phyloP scores from a whole-genome alignment of 176 grass and related monocot species.

The Carex scoparia region DNA sequence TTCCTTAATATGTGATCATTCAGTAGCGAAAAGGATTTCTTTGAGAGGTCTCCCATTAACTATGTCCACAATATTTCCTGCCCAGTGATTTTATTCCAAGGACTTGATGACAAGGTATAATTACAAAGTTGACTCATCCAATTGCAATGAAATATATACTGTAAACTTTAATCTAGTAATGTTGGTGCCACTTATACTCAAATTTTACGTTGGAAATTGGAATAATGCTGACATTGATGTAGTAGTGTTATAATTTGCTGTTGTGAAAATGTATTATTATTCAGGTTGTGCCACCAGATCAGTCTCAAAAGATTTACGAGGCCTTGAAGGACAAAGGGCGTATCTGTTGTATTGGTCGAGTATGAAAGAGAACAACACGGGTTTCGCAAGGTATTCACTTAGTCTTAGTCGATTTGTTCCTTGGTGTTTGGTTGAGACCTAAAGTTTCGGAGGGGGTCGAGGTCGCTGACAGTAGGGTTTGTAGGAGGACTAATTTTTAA shows the following conservation, averaged over 20 bases:
- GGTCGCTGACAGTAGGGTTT: too few relatives aligned
- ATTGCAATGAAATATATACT: constrained; percentile 9
- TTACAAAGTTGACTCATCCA: not conserved
- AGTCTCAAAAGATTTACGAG: constrained; percentile 37
- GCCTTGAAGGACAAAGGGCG: constrained; percentile 41
- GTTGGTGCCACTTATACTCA: not conserved
- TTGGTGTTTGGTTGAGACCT: too few relatives aligned
- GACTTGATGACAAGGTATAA: constrained; percentile 62
- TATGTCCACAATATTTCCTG: constrained; percentile 54
- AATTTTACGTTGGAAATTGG: not conserved
- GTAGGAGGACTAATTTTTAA: too few relatives aligned
- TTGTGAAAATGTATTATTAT: not conserved
- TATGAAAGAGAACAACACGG: constrained; percentile 50
- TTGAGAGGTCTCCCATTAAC: constrained; percentile 62
- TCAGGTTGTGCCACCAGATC: constrained; percentile 41
- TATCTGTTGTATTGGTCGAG: constrained; percentile 48
- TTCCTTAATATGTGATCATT: constrained; percentile 20
- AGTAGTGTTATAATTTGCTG: not conserved
- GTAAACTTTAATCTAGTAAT: not conserved
- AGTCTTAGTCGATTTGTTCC: not conserved
- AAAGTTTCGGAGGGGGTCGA: too few relatives aligned
- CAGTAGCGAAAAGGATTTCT: constrained; percentile 42
- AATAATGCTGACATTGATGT: not conserved
- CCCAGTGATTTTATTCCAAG: constrained; percentile 71
- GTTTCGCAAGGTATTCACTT: constrained; percentile 38